phyloP scores from a whole-genome alignment of 1,139 yeast genomes.

The Nakaseomyces uthaithaninus region DNA sequence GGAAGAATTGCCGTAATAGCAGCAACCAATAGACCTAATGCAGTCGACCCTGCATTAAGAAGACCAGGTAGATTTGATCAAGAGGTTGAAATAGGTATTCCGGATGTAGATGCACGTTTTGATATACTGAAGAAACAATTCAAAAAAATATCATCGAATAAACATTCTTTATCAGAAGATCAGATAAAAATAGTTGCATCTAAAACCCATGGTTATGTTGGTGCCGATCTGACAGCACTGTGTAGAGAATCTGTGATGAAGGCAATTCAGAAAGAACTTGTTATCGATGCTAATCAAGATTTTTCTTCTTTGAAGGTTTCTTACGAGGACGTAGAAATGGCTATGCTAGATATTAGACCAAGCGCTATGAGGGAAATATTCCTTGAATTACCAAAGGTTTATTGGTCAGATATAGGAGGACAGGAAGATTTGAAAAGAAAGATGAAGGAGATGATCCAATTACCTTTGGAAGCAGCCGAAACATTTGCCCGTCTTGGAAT shows the following conservation, averaged over 20 bases:
- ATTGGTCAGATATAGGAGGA: constrained; percentile 95
- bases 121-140: constrained; percentile 61
- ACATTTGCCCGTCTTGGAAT: constrained; percentile 73
- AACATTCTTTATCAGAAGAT: constrained; percentile 45
- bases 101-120: constrained; percentile 57
- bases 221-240: constrained; percentile 83
- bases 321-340: constrained; percentile 51
- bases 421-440: constrained; percentile 74
- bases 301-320: constrained; percentile 36
- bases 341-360: constrained; percentile 75
- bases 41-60: constrained; percentile 78
- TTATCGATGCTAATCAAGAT: constrained; percentile 23
- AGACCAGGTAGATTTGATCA: constrained; percentile 92
- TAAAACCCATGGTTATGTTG: constrained; percentile 68
- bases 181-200: constrained; percentile 55
- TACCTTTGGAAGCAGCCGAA: constrained; percentile 79
- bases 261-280: constrained; percentile 57
- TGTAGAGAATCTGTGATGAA: constrained; percentile 84
- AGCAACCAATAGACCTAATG: constrained; percentile 74
- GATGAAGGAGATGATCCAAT: constrained; percentile 79
- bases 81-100: constrained; percentile 72
- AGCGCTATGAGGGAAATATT: constrained; percentile 96
- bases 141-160: constrained; percentile 45
- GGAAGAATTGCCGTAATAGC: constrained; percentile 72
- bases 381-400: constrained; percentile 86